phyloP scores from a whole-genome alignment of 257 asterid species.

The Penstemon davidsonii region DNA sequence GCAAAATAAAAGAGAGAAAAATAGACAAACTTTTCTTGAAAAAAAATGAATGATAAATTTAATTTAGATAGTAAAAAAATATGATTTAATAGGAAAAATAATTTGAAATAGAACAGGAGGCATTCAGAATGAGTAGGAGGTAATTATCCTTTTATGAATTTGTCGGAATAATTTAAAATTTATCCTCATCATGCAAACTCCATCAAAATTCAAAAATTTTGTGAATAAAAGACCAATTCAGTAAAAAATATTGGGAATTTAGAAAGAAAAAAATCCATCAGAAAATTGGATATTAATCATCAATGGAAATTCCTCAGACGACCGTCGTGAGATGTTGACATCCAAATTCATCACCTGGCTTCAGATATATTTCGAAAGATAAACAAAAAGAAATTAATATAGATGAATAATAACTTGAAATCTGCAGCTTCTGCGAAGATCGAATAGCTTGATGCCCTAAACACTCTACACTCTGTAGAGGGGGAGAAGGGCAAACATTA shows the following conservation, averaged over 20 bases:
- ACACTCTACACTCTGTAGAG: no score
- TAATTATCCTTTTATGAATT: conserved; percentile 53
- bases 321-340: conserved; percentile 80
- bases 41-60: not conserved
- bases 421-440: not conserved
- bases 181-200: conserved; percentile 56
- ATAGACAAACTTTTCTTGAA: not conserved
- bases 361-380: not conserved
- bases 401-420: not conserved
- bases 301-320: conserved; percentile 58
- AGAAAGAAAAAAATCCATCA: conserved; percentile 38
- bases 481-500: not conserved
- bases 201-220: not conserved
- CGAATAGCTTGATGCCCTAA: not conserved
- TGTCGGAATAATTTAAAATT: conserved; percentile 41
- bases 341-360: conserved; percentile 61
- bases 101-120: conserved; percentile 13
- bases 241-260: not conserved
- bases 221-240: no score
- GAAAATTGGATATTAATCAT: conserved; percentile 54
- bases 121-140: conserved; percentile 99
- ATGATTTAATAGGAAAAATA: not conserved
- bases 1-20: conserved; percentile 20
- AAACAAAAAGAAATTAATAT: not conserved
- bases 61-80: not conserved